Percentiles rank a stretch among this genome's conserved stretches.
These are phyloP conservation scores for Gryganskiella cystojenkinii DNA, from an alignment of 192 early-diverging fungal species.

Conservation along the genomic window DNA sequence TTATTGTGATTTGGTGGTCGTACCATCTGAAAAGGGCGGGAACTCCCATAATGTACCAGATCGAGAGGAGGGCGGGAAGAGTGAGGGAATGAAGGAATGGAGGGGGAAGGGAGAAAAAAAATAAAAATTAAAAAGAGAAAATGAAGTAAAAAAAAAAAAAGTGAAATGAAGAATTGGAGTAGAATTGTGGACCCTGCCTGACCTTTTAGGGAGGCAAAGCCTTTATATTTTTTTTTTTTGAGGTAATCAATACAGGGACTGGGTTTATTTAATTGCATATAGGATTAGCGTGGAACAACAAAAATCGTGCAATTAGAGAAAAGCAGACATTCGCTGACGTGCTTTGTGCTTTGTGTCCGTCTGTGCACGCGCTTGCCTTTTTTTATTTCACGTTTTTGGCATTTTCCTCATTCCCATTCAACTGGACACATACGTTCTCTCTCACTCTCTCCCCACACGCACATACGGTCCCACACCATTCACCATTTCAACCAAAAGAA, in stretches of 20 bases:
- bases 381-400: neutral
- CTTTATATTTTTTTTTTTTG: too few relatives aligned
- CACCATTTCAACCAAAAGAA: neutral
- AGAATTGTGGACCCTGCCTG: too few relatives aligned
- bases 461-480: neutral
- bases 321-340: too few relatives aligned
- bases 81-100: neutral
- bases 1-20: too few relatives aligned
- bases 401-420: neutral
- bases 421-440: neutral
- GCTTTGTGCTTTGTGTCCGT: too few relatives aligned
- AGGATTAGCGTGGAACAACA: neutral
- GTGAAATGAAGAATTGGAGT: neutral
- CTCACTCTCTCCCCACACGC: neutral
- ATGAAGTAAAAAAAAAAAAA: conserved; percentile 1
- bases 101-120: conserved; percentile 1
- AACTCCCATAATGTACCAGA: conserved; percentile 71
- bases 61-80: neutral
- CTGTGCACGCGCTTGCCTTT: too few relatives aligned
- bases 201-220: too few relatives aligned
- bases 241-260: neutral
- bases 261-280: neutral
- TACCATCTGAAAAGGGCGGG: conserved; percentile 78
- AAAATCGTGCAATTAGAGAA: too few relatives aligned
- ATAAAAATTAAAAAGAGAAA: conserved; percentile 4